Evolutionary conservation across 306 rosid species (phyloP).

Genomic region (Cyclanthera cordifolia): DNA sequence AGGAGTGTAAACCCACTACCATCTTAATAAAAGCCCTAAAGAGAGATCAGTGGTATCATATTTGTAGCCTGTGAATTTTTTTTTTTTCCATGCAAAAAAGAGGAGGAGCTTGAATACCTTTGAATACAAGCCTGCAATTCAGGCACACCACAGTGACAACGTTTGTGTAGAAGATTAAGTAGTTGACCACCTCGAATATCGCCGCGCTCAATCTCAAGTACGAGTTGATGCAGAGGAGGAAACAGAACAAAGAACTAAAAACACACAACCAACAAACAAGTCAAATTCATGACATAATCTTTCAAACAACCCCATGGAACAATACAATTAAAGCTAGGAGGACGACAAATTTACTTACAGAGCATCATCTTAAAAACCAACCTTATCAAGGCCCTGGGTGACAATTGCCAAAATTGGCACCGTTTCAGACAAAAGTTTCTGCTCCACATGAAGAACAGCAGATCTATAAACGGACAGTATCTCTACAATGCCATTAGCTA

Average conservation of each 20-base stretch:
- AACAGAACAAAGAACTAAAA: slow-evolving; percentile 69
- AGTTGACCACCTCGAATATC: slow-evolving; percentile 84
- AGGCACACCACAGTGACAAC: slow-evolving; percentile 95
- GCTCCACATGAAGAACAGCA: slow-evolving; percentile 76
- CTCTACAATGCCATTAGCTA: slow-evolving; percentile 89
- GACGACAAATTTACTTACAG: slow-evolving; percentile 1
- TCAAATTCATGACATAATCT: background rate
- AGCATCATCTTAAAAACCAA: slow-evolving; percentile 8
- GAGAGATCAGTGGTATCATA: background rate
- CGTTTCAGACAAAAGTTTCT: slow-evolving; percentile 63
- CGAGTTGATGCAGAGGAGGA: slow-evolving; percentile 72
- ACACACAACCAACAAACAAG: background rate
- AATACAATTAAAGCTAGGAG: background rate
- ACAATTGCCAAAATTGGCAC: slow-evolving; percentile 78
- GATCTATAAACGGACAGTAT: slow-evolving; percentile 73
- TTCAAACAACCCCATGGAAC: background rate
- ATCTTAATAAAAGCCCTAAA: background rate
- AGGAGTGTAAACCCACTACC: background rate
- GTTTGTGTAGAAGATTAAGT: slow-evolving; percentile 70
- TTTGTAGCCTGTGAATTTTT: background rate
- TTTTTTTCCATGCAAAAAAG: background rate
- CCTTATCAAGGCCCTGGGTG: slow-evolving; percentile 89
- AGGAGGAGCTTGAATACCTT: slow-evolving; percentile 37
- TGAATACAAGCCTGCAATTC: slow-evolving; percentile 91
- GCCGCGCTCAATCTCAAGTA: slow-evolving; percentile 74